Evolutionary conservation across 1,139 yeast genomes (phyloP).

Genomic region (Candida sp.): DNA sequence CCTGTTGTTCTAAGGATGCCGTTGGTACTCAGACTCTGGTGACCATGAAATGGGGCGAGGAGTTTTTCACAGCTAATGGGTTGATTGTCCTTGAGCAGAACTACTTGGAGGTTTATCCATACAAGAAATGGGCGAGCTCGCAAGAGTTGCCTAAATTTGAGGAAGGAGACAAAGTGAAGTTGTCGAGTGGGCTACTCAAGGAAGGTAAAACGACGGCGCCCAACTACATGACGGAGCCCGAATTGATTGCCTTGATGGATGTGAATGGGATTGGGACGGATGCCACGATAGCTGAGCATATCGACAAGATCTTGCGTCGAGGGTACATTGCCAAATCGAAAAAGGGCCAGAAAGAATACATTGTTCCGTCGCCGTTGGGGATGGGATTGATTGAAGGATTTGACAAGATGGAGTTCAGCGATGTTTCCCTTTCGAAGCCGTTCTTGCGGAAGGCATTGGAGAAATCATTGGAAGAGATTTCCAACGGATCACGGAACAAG

Average conservation of each 20-base stretch:
- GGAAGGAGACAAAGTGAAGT: slow-evolving; percentile 57
- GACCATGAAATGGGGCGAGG: slow-evolving; percentile 77
- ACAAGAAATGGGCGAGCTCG: slow-evolving; percentile 78
- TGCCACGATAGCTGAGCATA: slow-evolving; percentile 99
- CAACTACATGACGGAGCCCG: slow-evolving; percentile 85
- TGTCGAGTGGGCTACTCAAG: slow-evolving; percentile 60
- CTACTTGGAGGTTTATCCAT: slow-evolving; percentile 80
- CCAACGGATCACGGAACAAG: slow-evolving; percentile 62
- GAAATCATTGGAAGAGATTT: slow-evolving; percentile 63
- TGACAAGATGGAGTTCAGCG: slow-evolving; percentile 73
- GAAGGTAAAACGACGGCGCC: slow-evolving; percentile 88
- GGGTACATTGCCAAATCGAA: slow-evolving; percentile 64
- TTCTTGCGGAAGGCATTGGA: slow-evolving; percentile 83
- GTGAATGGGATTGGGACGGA: slow-evolving; percentile 98
- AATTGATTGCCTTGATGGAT: slow-evolving; percentile 93
- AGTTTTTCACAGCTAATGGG: slow-evolving; percentile 72
- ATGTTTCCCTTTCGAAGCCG: slow-evolving; percentile 85
- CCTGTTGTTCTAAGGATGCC: slow-evolving; percentile 93
- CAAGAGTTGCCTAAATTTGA: slow-evolving; percentile 68
- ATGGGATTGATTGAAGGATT: slow-evolving; percentile 91
- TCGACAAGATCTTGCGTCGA: slow-evolving; percentile 73
- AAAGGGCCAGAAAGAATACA: slow-evolving; percentile 35
- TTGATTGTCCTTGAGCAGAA: slow-evolving; percentile 72
- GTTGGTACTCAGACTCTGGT: slow-evolving; percentile 72
- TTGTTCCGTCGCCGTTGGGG: slow-evolving; percentile 86